A percentile compares a stretch with the other conserved stretches of the same genome.
Evolutionary conservation across 2,329 filamentous ascomycete genomes (phyloP).

Genomic region (Dendryphion nanum): DNA sequence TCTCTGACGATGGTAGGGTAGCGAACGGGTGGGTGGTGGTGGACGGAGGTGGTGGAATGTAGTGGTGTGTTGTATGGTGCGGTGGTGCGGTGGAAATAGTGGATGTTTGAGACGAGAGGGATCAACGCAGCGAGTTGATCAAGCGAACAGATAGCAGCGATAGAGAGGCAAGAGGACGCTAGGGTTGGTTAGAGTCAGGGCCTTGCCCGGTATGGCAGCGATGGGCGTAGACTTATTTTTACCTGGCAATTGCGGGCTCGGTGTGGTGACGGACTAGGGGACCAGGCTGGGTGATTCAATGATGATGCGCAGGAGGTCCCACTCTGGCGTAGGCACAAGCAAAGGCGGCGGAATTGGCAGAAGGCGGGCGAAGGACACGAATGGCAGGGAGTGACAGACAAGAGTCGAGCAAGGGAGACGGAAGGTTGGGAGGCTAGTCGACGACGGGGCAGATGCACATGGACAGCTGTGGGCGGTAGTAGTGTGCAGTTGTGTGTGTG

Average conservation of each 20-base stretch:
- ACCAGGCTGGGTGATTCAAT: no score
- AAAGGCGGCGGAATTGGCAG: neutral
- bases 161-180: no score
- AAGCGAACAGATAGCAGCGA: conserved; percentile 3
- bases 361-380: neutral
- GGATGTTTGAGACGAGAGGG: conserved; percentile 9
- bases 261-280: neutral
- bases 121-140: neutral
- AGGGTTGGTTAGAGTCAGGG: conserved; percentile 8
- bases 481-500: no score
- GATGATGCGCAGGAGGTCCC: no score
- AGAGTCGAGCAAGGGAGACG: neutral
- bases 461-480: no score
- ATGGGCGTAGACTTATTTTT: conserved; percentile 8
- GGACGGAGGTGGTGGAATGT: conserved; percentile 3
- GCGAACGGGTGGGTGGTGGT: neutral
- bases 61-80: no score
- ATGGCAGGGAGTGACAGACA: neutral
- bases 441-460: neutral
- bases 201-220: conserved; percentile 10
- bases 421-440: neutral
- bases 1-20: no score
- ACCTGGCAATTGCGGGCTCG: conserved; percentile 6
- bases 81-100: no score
- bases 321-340: no score